These are phyloP conservation scores for Trypanosomatidae sp. DNA, from an alignment of 208 protist species.

Conservation along the genomic window DNA sequence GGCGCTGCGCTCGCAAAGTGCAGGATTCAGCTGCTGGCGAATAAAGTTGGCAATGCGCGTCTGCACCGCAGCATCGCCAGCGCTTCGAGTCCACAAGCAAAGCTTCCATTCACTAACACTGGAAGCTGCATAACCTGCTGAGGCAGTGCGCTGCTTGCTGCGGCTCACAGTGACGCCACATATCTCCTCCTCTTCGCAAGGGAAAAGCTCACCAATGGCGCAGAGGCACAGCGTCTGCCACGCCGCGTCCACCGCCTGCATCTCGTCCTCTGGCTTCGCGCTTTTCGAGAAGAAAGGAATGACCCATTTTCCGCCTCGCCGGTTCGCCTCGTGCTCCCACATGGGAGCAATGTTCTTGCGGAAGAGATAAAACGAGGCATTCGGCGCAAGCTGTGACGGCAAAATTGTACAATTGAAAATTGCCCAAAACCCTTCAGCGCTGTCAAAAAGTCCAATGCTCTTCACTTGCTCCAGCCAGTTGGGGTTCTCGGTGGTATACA, in stretches of 20 bases:
- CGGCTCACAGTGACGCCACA: slow-evolving; percentile 80
- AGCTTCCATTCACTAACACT: slow-evolving; percentile 68
- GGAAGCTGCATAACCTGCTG: slow-evolving; percentile 6
- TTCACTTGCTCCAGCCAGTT: slow-evolving; percentile 84
- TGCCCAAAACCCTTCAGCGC: slow-evolving; percentile 87
- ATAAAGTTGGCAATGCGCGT: slow-evolving; percentile 66
- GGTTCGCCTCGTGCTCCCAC: slow-evolving; percentile 93
- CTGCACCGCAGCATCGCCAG: slow-evolving; percentile 60
- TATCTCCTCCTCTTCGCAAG: slow-evolving; percentile 78
- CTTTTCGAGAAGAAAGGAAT: slow-evolving; percentile 53
- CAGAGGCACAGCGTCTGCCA: slow-evolving; percentile 81
- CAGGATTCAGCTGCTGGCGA: slow-evolving; percentile 32
- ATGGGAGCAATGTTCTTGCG: slow-evolving; percentile 88
- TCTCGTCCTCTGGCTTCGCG: slow-evolving; percentile 8
- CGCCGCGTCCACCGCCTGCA: slow-evolving; percentile 63
- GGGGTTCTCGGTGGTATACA: slow-evolving; percentile 14
- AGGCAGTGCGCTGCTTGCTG: slow-evolving; percentile 27
- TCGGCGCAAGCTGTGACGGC: slow-evolving; percentile 72
- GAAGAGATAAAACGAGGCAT: slow-evolving; percentile 88
- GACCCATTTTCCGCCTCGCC: slow-evolving; percentile 87
- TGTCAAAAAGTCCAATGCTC: slow-evolving; percentile 87
- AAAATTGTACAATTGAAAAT: slow-evolving; percentile 68
- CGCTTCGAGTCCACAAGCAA: slow-evolving; percentile 84
- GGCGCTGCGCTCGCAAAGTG: neutral
- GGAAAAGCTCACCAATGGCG: slow-evolving; percentile 81